Evolutionary conservation across 2,329 filamentous ascomycete genomes (phyloP).

Genomic region (Scedosporium boydii): DNA sequence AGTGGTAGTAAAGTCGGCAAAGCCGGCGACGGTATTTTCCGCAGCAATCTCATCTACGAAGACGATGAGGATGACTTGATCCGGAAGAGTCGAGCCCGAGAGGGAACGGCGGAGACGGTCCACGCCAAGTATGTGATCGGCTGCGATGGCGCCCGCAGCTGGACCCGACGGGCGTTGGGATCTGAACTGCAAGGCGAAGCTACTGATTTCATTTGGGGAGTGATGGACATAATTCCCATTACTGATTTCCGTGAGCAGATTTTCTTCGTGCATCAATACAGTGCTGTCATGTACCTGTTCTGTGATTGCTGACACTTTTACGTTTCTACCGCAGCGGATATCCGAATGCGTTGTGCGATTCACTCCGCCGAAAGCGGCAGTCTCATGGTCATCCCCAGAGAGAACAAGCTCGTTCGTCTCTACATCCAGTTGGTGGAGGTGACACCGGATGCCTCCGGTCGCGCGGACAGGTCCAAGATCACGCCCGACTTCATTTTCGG

Average conservation of each 20-base stretch:
- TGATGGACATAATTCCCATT: constrained; percentile 27
- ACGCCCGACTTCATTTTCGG: constrained; percentile 52
- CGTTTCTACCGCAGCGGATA: constrained; percentile 24
- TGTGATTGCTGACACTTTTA: no score
- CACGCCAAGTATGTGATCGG: constrained; percentile 52
- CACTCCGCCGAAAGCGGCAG: constrained; percentile 44
- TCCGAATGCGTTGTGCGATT: constrained; percentile 44
- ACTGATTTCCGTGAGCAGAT: constrained; percentile 33
- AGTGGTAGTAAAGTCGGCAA: constrained; percentile 8
- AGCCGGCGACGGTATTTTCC: constrained; percentile 40
- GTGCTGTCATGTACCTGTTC: no score
- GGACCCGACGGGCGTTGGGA: constrained; percentile 49
- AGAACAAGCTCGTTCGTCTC: constrained; percentile 56
- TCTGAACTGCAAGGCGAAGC: constrained; percentile 38
- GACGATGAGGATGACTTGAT: constrained; percentile 48
- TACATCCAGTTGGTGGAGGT: constrained; percentile 51
- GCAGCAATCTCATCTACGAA: constrained; percentile 42
- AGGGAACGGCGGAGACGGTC: constrained; percentile 16
- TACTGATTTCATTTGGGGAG: constrained; percentile 38
- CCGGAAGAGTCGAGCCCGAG: constrained; percentile 12
- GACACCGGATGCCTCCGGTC: constrained; percentile 32
- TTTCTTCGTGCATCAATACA: no score
- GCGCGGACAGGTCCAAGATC: constrained; percentile 51
- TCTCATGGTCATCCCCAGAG: constrained; percentile 59
- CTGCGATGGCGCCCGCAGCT: constrained; percentile 59